These are phyloP conservation scores for Aspergillus pseudoglaucus DNA, from an alignment of 2,329 filamentous ascomycete species.

Conservation along the genomic window DNA sequence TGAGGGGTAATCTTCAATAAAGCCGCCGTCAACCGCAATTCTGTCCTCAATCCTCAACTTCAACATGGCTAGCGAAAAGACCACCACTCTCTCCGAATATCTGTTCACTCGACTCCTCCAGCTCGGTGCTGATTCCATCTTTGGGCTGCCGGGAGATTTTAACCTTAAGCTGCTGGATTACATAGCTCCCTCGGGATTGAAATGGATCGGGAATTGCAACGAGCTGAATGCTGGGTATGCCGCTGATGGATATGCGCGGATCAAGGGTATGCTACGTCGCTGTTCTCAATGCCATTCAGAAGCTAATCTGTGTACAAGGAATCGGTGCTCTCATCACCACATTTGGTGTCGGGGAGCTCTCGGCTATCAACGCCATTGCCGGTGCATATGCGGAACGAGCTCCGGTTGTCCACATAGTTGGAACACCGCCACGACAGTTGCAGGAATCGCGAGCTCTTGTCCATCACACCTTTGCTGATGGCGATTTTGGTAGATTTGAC, in stretches of 20 bases:
- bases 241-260: conserved; percentile 26
- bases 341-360: conserved; percentile 58
- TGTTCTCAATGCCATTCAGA: not conserved
- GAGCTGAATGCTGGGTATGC: conserved; percentile 61
- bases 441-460: conserved; percentile 42
- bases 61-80: not conserved
- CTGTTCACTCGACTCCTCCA: conserved; percentile 60
- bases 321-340: conserved; percentile 23
- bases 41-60: conserved; percentile 6
- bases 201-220: conserved; percentile 63
- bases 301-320: not conserved
- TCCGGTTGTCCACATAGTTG: conserved; percentile 58
- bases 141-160: conserved; percentile 67
- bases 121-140: conserved; percentile 58
- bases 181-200: conserved; percentile 51
- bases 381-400: conserved; percentile 68
- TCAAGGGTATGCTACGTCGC: conserved; percentile 32
- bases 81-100: conserved; percentile 40
- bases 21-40: conserved; percentile 4
- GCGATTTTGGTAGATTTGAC: conserved; percentile 45
- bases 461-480: conserved; percentile 64
- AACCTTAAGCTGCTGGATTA: conserved; percentile 65
- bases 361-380: conserved; percentile 66
- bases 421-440: conserved; percentile 41
- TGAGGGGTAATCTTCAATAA: not conserved